Base-by-base conservation (phyloP, 2,329 filamentous ascomycete species). In the Magnaporthiopsis incrustans region DNA sequence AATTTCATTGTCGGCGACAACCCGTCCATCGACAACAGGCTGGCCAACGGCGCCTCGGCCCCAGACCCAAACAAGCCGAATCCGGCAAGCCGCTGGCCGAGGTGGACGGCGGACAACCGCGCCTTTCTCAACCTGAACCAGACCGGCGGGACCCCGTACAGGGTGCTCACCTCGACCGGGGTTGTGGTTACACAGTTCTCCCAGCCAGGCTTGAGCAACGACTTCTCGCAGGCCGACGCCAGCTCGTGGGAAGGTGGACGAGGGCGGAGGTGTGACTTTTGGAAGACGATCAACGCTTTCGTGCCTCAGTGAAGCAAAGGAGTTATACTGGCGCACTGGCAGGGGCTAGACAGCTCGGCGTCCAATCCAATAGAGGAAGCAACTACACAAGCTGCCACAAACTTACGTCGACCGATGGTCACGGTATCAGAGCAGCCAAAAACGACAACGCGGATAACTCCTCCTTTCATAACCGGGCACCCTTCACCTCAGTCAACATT, bases 161-260 rank as follows among this genome's bases (percentile, higher is more conserved):
- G 18, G 7, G 44, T 53, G 7, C 1, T 35, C 6, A 64, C 57
- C 6, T 57, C 56, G 63, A 65, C 63, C 65, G 68, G 67, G 2
- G 44, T 65, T 0, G 12, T 38, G 4, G 67, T 69, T 2, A 70
- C 66, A 1, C 62, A 67, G 66, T 69, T 65, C 35, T 25, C 35
- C 27, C 57, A 63, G 5, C 68, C 67, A 0, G 67, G 67, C 1
- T 33, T 69, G 62, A 30, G 25, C 59, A 70, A 69, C 32, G 65
- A 65, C n/a, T 64, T 71, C 11, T 64, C 59, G 1, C 59, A 69
- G 10, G 68, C 63, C 12, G 59, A 65, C 26, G 68, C 68, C 1
- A 57, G 65, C 35, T 38, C 65, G 3, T 72, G 70, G 70, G 70
- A 71, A 65, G 70, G 68, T 1, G 69, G 69, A 0, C 60, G 70